Conservation (phyloP, 2,329 filamentous ascomycete genomes). For the Talaromyces sp. region DNA sequence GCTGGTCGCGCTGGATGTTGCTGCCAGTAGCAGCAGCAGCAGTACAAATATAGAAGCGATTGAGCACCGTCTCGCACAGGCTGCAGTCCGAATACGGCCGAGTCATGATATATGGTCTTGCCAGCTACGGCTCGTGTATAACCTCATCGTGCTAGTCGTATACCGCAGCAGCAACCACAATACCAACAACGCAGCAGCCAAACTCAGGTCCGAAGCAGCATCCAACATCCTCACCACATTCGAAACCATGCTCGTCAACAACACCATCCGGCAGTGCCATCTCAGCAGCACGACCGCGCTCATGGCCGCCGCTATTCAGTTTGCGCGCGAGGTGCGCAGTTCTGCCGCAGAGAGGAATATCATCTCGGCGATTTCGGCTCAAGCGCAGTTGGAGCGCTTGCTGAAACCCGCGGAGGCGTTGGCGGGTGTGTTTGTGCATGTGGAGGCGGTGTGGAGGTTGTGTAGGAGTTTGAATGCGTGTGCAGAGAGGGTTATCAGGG, state of each 20-base stretch:
- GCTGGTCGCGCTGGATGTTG: neutral
- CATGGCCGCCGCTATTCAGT: constrained; percentile 3
- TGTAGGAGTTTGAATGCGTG: neutral
- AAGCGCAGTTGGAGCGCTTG: constrained; percentile 1
- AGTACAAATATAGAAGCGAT: neutral
- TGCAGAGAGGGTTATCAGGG: neutral
- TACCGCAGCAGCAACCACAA: neutral
- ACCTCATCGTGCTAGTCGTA: neutral
- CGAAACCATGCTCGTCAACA: neutral
- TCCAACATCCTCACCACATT: neutral
- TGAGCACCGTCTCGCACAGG: neutral
- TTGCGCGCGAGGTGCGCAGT: constrained; percentile 1
- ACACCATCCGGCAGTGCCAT: constrained; percentile 3
- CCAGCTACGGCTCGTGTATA: constrained; percentile 2
- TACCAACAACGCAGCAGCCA: neutral
- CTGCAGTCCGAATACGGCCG: neutral
- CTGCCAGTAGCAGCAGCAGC: neutral
- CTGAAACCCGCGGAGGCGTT: neutral
- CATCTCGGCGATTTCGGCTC: neutral
- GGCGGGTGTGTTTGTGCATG: neutral
- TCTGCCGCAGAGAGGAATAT: neutral
- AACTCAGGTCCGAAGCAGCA: constrained; percentile 3
- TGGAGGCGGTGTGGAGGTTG: neutral
- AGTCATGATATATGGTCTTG: constrained; percentile 1
- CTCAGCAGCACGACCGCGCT: neutral